Conservation (phyloP, 1,284 basidiomycete genomes). For the Rhodotorula sp. region DNA sequence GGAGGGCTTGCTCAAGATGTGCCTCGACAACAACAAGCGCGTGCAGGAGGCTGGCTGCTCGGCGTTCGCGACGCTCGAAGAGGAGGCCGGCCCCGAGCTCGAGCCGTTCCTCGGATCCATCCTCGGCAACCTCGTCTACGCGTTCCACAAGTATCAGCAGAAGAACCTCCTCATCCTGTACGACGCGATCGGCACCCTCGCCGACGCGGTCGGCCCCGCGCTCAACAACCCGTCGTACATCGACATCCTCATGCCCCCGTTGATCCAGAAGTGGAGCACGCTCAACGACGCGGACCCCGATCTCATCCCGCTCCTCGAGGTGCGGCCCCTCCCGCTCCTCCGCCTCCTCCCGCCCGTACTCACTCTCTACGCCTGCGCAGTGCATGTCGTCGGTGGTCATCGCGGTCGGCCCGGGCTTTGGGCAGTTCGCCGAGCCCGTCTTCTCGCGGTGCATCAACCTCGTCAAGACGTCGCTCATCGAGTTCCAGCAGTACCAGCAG, state of each 20-base stretch:
- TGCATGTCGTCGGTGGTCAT: slow-evolving; percentile 97
- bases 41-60: slow-evolving; percentile 99
- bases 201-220: slow-evolving; percentile 89
- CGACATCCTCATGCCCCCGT: slow-evolving; percentile 93
- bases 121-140: slow-evolving; percentile 88
- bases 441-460: slow-evolving; percentile 89
- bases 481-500: slow-evolving; percentile 77
- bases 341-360: background rate
- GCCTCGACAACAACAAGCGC: slow-evolving; percentile 98
- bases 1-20: slow-evolving; percentile 95
- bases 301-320: slow-evolving; percentile 90
- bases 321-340: slow-evolving; percentile 50
- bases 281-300: slow-evolving; percentile 89
- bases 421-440: slow-evolving; percentile 84
- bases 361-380: slow-evolving; percentile 55
- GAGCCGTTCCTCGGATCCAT: slow-evolving; percentile 94
- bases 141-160: slow-evolving; percentile 98
- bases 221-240: slow-evolving; percentile 84
- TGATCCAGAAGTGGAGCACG: slow-evolving; percentile 85
- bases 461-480: slow-evolving; percentile 75
- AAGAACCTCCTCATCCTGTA: slow-evolving; percentile 99
- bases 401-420: slow-evolving; percentile 89
- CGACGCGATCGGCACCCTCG: slow-evolving; percentile 95
- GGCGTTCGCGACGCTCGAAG: slow-evolving; percentile 97
- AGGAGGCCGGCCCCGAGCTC: slow-evolving; percentile 88